Percentiles rank a stretch among this genome's conserved stretches.
Evolutionary conservation across 2,329 filamentous ascomycete species (phyloP).

Genomic region (Colletotrichum navitas): DNA sequence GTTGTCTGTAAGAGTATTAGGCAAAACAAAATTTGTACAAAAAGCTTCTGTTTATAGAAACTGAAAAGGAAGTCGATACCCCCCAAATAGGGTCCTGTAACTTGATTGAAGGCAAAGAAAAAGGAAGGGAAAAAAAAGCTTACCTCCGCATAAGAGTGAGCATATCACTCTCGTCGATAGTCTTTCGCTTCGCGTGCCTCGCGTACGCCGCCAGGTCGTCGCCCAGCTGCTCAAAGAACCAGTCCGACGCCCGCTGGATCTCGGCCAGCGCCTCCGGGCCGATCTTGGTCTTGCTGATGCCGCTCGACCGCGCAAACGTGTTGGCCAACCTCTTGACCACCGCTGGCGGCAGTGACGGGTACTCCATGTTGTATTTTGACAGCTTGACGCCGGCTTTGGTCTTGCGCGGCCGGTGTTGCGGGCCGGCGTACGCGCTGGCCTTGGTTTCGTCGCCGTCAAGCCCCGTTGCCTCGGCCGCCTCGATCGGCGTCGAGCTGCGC

Average conservation of each 20-base stretch:
- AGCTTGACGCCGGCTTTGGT: constrained; percentile 65
- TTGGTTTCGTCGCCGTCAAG: constrained; percentile 41
- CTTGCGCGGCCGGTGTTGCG: constrained; percentile 44
- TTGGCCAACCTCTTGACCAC: constrained; percentile 82
- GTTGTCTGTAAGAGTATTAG: constrained; percentile 71
- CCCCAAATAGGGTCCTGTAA: constrained; percentile 26
- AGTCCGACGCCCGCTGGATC: constrained; percentile 85
- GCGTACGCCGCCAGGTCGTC: constrained; percentile 86
- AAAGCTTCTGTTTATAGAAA: constrained; percentile 4
- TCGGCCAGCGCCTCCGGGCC: constrained; percentile 79
- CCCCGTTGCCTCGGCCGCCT: constrained; percentile 10
- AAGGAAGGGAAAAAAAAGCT: constrained; percentile 50
- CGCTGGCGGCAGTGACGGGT: constrained; percentile 78
- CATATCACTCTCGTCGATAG: constrained; percentile 88
- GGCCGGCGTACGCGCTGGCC: constrained; percentile 30
- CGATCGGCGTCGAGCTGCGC: constrained; percentile 46
- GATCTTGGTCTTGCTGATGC: constrained; percentile 75
- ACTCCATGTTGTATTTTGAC: constrained; percentile 80
- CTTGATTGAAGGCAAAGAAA: constrained; percentile 43
- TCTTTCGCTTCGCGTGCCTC: constrained; percentile 84
- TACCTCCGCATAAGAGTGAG: constrained; percentile 87
- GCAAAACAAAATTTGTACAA: constrained; percentile 23
- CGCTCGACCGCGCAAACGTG: constrained; percentile 76
- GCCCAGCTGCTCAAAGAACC: constrained; percentile 91
- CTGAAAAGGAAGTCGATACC: constrained; percentile 25